These are phyloP conservation scores for Colletotrichum eremochloae DNA, from an alignment of 2,329 filamentous ascomycete genomes.

Conservation along the genomic window DNA sequence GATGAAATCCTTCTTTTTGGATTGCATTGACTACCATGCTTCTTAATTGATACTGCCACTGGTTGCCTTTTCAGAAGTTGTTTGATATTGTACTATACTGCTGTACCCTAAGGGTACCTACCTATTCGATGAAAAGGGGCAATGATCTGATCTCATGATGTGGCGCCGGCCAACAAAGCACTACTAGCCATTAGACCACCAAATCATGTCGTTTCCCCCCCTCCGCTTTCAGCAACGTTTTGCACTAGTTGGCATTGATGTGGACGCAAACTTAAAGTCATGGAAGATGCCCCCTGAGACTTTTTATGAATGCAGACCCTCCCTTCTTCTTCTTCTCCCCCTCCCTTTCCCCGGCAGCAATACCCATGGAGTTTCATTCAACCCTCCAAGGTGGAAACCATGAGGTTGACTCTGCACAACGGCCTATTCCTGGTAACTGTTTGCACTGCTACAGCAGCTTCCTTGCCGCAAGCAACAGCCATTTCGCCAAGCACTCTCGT, in stretches of 20 bases:
- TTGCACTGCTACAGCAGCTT: background rate
- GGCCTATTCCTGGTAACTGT: background rate
- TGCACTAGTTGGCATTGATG: background rate
- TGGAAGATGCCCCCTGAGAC: background rate
- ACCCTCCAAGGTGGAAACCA: background rate
- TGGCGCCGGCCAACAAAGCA: background rate
- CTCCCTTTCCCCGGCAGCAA: background rate
- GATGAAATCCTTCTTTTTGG: background rate
- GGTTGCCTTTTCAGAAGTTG: background rate
- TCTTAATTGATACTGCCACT: background rate
- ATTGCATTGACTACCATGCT: fast-evolving
- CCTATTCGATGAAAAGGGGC: background rate
- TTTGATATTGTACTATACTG: background rate
- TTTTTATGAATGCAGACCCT: background rate
- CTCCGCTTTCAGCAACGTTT: background rate
- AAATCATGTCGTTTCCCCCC: background rate
- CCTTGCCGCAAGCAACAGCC: background rate
- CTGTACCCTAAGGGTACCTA: background rate
- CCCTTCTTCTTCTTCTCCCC: background rate
- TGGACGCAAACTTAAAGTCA: background rate
- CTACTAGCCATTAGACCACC: background rate
- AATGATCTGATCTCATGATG: background rate
- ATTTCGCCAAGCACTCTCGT: background rate
- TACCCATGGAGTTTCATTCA: background rate
- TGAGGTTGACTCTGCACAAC: background rate